These are phyloP conservation scores for Nidularia pulvinata DNA, from an alignment of 768 basidiomycete species.

Conservation along the genomic window DNA sequence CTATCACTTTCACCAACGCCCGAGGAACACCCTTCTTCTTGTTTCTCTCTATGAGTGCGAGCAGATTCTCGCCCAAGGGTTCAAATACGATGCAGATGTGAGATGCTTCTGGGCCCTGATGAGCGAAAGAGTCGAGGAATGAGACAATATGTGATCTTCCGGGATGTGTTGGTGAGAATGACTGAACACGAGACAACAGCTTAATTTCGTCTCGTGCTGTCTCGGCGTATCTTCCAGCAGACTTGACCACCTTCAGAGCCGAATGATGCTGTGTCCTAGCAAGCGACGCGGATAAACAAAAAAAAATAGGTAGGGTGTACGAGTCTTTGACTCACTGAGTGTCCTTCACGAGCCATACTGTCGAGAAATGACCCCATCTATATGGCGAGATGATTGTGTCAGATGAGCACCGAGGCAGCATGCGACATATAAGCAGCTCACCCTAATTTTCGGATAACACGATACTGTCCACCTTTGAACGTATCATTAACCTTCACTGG, in stretches of 20 bases:
- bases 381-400: conserved; percentile 14
- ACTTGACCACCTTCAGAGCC: conserved; percentile 95
- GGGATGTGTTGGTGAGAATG: conserved; percentile 71
- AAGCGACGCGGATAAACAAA: conserved; percentile 8
- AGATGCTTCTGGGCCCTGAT: conserved; percentile 65
- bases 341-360: conserved; percentile 91
- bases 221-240: conserved; percentile 93
- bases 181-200: conserved; percentile 74
- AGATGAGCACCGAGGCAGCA: conserved; percentile 15
- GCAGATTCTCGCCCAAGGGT: conserved; percentile 78
- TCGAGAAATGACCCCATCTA: conserved; percentile 96
- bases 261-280: conserved; percentile 73
- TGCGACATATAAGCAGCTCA: conserved; percentile 24
- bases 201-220: conserved; percentile 98
- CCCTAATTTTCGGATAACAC: conserved; percentile 90
- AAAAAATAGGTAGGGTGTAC: background rate
- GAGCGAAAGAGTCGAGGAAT: conserved; percentile 88
- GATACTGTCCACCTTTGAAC: conserved; percentile 85
- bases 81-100: conserved; percentile 95
- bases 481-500: conserved; percentile 79
- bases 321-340: conserved; percentile 48
- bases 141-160: conserved; percentile 84
- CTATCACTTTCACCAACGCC: conserved; percentile 81
- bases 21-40: conserved; percentile 85
- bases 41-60: conserved; percentile 74